Evolutionary conservation across 371 early-diverging fungal species (phyloP).

Genomic region (Apophysomyces ossiformis): DNA sequence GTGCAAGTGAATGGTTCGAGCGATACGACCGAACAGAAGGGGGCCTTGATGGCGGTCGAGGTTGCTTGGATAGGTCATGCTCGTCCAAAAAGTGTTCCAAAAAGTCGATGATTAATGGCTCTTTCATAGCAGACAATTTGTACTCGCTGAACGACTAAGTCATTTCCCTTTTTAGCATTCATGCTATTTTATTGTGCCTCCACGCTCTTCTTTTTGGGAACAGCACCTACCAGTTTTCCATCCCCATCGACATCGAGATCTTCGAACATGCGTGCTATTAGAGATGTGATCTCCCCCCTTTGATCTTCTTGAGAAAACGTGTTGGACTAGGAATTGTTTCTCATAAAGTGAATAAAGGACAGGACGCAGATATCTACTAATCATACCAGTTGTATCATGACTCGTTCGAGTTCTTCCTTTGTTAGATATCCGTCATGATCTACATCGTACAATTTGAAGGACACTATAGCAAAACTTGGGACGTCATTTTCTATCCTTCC

Average conservation of each 20-base stretch:
- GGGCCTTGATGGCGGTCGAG: conserved; percentile 52
- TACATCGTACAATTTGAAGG: conserved; percentile 83
- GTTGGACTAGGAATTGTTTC: conserved; percentile 41
- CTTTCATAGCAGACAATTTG: conserved; percentile 83
- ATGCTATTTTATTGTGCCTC: background rate
- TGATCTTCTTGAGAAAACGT: conserved; percentile 77
- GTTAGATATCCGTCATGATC: conserved; percentile 82
- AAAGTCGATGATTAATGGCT: conserved; percentile 82
- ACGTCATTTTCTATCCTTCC: conserved; percentile 5
- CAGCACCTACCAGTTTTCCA: conserved; percentile 65
- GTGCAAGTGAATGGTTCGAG: conserved; percentile 31
- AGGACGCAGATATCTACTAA: background rate
- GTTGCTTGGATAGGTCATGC: conserved; percentile 49
- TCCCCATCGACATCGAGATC: conserved; percentile 87
- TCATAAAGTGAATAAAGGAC: background rate
- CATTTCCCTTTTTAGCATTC: conserved; percentile 5
- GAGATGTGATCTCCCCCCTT: conserved; percentile 62
- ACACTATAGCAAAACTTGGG: conserved; percentile 55
- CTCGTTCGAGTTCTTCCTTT: conserved; percentile 72
- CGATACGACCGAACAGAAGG: conserved; percentile 50
- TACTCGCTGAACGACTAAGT: conserved; percentile 76
- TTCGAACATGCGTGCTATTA: conserved; percentile 75
- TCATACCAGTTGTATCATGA: conserved; percentile 76
- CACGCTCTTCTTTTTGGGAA: background rate
- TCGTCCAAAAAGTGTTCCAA: conserved; percentile 72